These are phyloP conservation scores for Fusarium sp. DNA, from an alignment of 2,329 filamentous ascomycete genomes.

Conservation along the genomic window DNA sequence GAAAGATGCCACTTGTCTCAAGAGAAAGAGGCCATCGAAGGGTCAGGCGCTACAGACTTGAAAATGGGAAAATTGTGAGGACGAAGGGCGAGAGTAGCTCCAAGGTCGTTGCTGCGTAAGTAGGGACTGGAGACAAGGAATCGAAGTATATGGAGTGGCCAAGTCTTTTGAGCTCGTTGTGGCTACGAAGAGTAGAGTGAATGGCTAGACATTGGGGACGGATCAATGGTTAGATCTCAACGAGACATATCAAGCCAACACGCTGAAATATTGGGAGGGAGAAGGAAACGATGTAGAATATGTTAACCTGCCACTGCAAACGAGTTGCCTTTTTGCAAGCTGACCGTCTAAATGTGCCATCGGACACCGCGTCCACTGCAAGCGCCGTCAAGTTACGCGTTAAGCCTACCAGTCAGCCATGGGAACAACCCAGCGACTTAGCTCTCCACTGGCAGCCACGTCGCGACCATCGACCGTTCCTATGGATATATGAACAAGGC, in stretches of 20 bases:
- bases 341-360: not conserved
- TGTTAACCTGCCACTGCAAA: not conserved
- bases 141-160: not conserved
- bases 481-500: not conserved
- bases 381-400: not conserved
- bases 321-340: too few species aligned
- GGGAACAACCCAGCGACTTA: too few species aligned
- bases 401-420: not conserved
- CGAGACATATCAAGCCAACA: not conserved
- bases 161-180: not conserved
- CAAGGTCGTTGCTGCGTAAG: accelerated
- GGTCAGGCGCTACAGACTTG: not conserved
- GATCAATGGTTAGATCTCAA: not conserved
- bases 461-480: accelerated
- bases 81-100: not conserved
- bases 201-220: accelerated
- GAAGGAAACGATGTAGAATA: accelerated
- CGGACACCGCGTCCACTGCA: not conserved
- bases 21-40: too few species aligned
- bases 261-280: too few species aligned
- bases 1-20: not conserved
- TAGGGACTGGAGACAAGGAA: accelerated
- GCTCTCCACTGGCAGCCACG: not conserved
- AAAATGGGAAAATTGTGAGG: too few species aligned
- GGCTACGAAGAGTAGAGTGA: accelerated